Percentiles rank a stretch among this genome's conserved stretches.
Evolutionary conservation across 805 yeast species (phyloP).

Genomic region (Metschnikowia corniflorae): DNA sequence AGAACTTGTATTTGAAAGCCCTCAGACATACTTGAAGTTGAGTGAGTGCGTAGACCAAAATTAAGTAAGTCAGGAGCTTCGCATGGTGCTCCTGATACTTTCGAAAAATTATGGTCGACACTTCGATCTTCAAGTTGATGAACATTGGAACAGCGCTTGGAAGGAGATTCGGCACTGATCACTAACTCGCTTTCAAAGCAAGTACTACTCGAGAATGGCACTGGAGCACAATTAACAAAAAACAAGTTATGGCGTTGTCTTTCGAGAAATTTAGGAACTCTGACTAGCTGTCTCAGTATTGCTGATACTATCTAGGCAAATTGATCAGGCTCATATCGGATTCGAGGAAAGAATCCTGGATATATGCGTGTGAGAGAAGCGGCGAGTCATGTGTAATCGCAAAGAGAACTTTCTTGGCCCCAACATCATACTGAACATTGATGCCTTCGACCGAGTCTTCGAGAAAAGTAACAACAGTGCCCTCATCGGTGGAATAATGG

Average conservation of each 20-base stretch:
- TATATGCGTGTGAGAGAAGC: slow-evolving; percentile 6
- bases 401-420: slow-evolving; percentile 2
- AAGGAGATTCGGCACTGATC: slow-evolving; percentile 6
- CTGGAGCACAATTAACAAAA: slow-evolving; percentile 6
- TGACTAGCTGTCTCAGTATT: too few relatives aligned
- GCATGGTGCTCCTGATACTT: slow-evolving; percentile 6
- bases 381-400: slow-evolving; percentile 8
- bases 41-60: slow-evolving; percentile 9
- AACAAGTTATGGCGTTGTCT: slow-evolving; percentile 9
- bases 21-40: slow-evolving; percentile 7
- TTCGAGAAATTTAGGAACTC: slow-evolving; percentile 9
- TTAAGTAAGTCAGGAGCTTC: slow-evolving; percentile 6
- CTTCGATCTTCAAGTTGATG: slow-evolving; percentile 3
- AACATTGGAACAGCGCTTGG: slow-evolving; percentile 4
- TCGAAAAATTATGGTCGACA: slow-evolving; percentile 1
- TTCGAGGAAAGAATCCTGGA: slow-evolving; percentile 4
- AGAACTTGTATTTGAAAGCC: slow-evolving; percentile 5
- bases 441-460: slow-evolving; percentile 10
- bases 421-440: slow-evolving; percentile 1
- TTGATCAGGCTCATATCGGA: too few relatives aligned
- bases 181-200: slow-evolving; percentile 9
- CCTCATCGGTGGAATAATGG: slow-evolving; percentile 11
- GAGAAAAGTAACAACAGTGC: slow-evolving; percentile 9
- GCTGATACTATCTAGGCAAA: too few relatives aligned
- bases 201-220: slow-evolving; percentile 6